These are phyloP conservation scores for Eucalyptus leucophloia DNA, from an alignment of 345 rosid genomes.

Conservation along the genomic window DNA sequence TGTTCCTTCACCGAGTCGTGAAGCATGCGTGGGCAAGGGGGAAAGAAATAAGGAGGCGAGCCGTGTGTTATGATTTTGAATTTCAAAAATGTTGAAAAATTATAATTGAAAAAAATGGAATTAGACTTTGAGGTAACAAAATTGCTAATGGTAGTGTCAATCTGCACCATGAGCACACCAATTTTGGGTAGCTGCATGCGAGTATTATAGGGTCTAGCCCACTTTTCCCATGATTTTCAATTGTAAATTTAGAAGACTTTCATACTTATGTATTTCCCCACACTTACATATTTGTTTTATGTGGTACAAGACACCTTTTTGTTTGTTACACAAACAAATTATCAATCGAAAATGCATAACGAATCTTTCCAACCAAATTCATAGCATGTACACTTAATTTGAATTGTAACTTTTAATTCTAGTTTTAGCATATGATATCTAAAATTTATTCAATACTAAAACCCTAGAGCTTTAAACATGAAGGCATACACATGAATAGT, in stretches of 20 bases:
- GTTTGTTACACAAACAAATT: not conserved
- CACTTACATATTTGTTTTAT: accelerated
- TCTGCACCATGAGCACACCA: not conserved
- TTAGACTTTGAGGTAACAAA: not conserved
- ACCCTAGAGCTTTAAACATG: not conserved
- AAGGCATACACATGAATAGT: not conserved
- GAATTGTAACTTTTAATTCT: not conserved
- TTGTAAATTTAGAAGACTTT: too few relatives aligned
- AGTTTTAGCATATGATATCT: accelerated
- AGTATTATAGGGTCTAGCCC: accelerated
- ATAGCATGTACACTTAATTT: not conserved
- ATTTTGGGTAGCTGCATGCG: accelerated
- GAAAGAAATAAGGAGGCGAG: not conserved
- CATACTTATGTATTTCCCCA: not conserved
- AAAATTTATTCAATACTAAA: not conserved
- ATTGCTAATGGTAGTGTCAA: not conserved
- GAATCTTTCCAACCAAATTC: not conserved
- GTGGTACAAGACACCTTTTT: not conserved
- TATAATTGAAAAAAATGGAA: too few relatives aligned
- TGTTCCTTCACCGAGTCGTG: not conserved
- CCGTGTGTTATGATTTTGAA: not conserved
- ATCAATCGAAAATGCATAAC: not conserved
- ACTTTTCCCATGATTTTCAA: not conserved
- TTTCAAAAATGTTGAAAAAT: not conserved
- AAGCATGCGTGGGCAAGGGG: not conserved